Evolutionary conservation across 2,329 filamentous ascomycete species (phyloP).

Genomic region (Nannizziopsis arthrosporioides): DNA sequence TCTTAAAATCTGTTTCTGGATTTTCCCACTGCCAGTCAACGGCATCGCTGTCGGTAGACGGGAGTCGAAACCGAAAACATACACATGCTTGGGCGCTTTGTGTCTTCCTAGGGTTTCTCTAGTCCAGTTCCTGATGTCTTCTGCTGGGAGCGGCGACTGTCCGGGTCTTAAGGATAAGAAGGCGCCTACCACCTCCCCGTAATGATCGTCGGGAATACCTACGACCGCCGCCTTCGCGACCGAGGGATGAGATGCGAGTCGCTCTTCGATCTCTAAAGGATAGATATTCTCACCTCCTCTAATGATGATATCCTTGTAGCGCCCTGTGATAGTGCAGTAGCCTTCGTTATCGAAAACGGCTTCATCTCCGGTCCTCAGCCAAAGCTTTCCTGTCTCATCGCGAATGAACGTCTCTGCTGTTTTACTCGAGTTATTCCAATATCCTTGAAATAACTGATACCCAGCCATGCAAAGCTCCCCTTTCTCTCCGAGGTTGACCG

Average conservation of each 20-base stretch:
- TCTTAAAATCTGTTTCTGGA: conserved; percentile 50
- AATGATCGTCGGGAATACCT: conserved; percentile 56
- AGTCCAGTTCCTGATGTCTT: conserved; percentile 53
- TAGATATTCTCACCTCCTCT: conserved; percentile 63
- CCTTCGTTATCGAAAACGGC: conserved; percentile 45
- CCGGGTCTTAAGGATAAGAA: conserved; percentile 38
- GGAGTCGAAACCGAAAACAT: conserved; percentile 58
- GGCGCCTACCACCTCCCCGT: conserved; percentile 60
- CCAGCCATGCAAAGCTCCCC: conserved; percentile 70
- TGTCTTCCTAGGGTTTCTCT: conserved; percentile 50
- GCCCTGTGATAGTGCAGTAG: conserved; percentile 61
- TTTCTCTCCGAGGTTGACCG: conserved; percentile 54
- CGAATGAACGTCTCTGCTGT: conserved; percentile 59
- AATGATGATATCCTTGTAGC: conserved; percentile 72
- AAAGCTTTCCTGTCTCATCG: conserved; percentile 47
- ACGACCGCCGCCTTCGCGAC: conserved; percentile 57
- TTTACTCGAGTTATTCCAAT: conserved; percentile 59
- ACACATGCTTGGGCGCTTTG: conserved; percentile 61
- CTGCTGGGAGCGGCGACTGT: conserved; percentile 35
- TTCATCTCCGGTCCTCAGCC: conserved; percentile 55
- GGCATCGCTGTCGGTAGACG: conserved; percentile 41
- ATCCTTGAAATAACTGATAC: conserved; percentile 56
- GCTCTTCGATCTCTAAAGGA: conserved; percentile 63
- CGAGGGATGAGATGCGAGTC: conserved; percentile 52
- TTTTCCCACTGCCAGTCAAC: conserved; percentile 60